Evolutionary conservation across 345 rosid species (phyloP).

Genomic region (Salix arbutifolia): DNA sequence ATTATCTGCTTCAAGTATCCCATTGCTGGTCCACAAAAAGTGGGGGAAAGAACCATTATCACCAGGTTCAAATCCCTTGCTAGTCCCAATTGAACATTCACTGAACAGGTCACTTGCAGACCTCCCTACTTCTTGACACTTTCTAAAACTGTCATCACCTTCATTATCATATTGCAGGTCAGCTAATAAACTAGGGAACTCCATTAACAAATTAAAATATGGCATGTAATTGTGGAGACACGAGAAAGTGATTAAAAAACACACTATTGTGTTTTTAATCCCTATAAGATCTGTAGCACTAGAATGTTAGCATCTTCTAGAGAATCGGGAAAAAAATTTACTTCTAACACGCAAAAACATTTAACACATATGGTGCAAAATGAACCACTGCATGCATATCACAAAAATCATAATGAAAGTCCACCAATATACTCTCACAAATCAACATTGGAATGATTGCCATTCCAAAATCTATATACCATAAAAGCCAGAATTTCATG

Average conservation of each 20-base stretch:
- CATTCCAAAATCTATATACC: not conserved
- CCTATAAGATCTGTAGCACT: not conserved
- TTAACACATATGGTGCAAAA: not conserved
- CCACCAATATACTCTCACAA: not conserved
- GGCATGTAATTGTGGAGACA: not conserved
- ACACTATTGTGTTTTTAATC: not conserved
- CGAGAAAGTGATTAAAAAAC: not conserved
- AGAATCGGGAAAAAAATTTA: not conserved
- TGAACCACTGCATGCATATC: not conserved
- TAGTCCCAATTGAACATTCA: constrained; percentile 7
- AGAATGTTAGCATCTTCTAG: not conserved
- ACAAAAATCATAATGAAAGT: not conserved
- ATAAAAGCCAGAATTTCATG: not conserved
- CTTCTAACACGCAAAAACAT: not conserved
- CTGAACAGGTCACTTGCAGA: constrained; percentile 7
- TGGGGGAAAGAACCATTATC: constrained; percentile 23
- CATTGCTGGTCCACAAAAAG: constrained; percentile 28
- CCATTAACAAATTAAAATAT: not conserved
- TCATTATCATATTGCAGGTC: constrained; percentile 22
- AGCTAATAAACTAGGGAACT: constrained; percentile 7
- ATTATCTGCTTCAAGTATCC: constrained; percentile 32
- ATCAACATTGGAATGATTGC: not conserved
- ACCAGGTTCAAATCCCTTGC: constrained; percentile 20
- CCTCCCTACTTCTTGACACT: constrained; percentile 22
- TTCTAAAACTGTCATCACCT: constrained; percentile 15